phyloP scores from a whole-genome alignment of 768 basidiomycete genomes.

The Hypsizygus marmoreus region DNA sequence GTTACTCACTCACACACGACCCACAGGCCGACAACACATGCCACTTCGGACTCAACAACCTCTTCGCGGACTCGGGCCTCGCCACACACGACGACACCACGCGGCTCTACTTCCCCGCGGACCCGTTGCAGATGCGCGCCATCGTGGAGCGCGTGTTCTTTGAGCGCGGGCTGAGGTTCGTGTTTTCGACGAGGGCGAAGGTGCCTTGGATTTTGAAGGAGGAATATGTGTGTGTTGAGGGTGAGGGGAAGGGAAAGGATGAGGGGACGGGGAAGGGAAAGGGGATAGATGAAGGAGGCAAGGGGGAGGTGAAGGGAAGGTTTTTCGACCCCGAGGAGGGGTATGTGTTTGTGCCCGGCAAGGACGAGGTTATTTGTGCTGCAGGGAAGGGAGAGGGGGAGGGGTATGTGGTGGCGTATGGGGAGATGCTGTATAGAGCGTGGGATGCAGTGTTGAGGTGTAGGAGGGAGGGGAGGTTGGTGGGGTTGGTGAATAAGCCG shows the following conservation, averaged over 20 bases:
- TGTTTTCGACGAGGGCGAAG: constrained; percentile 90
- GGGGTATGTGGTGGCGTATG: constrained; percentile 84
- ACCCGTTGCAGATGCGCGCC: constrained; percentile 78
- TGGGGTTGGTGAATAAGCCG: constrained; percentile 86
- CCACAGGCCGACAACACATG: constrained; percentile 49
- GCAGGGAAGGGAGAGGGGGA: constrained; percentile 72
- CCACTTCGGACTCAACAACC: constrained; percentile 67
- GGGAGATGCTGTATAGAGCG: constrained; percentile 84
- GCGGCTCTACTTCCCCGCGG: constrained; percentile 87
- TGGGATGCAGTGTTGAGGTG: constrained; percentile 81
- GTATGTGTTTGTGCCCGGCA: constrained; percentile 82
- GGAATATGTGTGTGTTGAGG: constrained; percentile 69
- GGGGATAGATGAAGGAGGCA: too few relatives aligned
- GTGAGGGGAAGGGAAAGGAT: constrained; percentile 31
- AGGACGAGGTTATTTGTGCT: constrained; percentile 81
- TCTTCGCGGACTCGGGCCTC: constrained; percentile 89
- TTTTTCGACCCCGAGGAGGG: constrained; percentile 27
- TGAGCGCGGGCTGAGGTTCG: constrained; percentile 77
- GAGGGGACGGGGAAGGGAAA: too few relatives aligned
- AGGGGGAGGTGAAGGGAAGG: too few relatives aligned
- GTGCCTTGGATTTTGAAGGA: constrained; percentile 84
- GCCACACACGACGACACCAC: constrained; percentile 78
- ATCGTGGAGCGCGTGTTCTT: constrained; percentile 81
- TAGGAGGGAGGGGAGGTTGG: constrained; percentile 71
- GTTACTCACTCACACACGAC: constrained; percentile 12